Base-by-base conservation (phyloP, 2,329 filamentous ascomycete species). In the Paecilomyces niveus region DNA sequence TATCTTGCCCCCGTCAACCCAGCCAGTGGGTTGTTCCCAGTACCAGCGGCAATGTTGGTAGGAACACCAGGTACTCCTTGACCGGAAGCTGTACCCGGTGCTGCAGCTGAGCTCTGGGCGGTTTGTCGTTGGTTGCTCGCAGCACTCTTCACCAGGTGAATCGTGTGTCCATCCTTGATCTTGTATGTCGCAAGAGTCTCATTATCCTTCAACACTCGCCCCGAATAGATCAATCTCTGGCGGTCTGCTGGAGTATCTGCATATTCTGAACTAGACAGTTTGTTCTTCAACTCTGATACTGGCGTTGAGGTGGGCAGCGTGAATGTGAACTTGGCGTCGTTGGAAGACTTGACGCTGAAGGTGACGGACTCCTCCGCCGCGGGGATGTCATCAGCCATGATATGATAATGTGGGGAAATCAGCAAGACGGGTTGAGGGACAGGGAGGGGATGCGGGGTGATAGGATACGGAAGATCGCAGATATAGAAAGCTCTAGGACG, bases 311-410 rank as follows among this genome's bases (percentile, higher is more conserved):
- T 83, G 59, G 89, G 77, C 70, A 97, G 87, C 58, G 91, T 95
- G 72, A 99, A 80, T 56, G 84, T 87, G 71, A 91, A 92, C 74
- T 89, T 91, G 72, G 85, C 86, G 72, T 97, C 92, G 67, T 87
- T 89, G n/a, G 91, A 92, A n/a, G 90, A 90, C 81, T 97, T 99
- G 77, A 99, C 88, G 79, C 92, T 94, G 85, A 99, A 97, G 74
- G 90, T 96, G 78, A 99, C 80, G 68, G 92, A 87, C 70, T 92
- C 90, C 68, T 85, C 82, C 58, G 80, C 73, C 68, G 79, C 55
- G 60, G 69, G 62, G 58, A 66, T 69, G 57, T 76, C 73, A 60
- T 76, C 74, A 60, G 74, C 73, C 74, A 77, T 77, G 67, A 63
- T 70, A 53, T 59, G 33, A 57, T 35, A 54, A 15, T 53, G 50